Percentiles rank a stretch among this genome's conserved stretches.
Evolutionary conservation across 352 stramenopile genomes (phyloP).

Genomic region (Pythium aquatile): DNA sequence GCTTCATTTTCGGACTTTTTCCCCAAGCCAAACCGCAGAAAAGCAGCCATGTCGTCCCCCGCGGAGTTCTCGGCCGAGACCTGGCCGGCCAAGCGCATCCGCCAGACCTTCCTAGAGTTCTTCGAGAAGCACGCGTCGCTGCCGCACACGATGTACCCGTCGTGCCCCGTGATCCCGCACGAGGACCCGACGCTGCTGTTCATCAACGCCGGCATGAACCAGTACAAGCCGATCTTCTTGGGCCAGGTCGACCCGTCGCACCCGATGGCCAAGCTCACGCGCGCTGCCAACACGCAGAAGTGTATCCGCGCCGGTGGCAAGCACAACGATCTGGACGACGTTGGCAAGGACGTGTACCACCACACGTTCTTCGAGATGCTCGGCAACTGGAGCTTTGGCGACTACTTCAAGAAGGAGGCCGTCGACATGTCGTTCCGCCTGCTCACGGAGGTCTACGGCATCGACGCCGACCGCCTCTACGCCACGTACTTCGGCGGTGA

Average conservation of each 20-base stretch:
- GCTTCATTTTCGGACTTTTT: conserved; percentile 2
- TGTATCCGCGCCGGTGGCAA: conserved; percentile 99
- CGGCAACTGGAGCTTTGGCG: conserved; percentile 98
- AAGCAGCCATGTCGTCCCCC: conserved; percentile 18
- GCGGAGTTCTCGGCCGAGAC: conserved; percentile 31
- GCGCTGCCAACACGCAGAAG: conserved; percentile 98
- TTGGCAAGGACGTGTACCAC: conserved; percentile 99
- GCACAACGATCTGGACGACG: conserved; percentile 99
- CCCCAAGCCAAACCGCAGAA: background rate
- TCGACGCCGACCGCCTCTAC: conserved; percentile 94
- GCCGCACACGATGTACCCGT: conserved; percentile 95
- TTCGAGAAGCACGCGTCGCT: conserved; percentile 88
- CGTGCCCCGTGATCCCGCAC: conserved; percentile 95
- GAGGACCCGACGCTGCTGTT: conserved; percentile 99
- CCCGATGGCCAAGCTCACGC: conserved; percentile 90
- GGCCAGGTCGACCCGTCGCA: conserved; percentile 94
- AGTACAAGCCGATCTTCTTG: conserved; percentile 99
- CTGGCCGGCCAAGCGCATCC: conserved; percentile 96
- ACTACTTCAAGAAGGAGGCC: conserved; percentile 99
- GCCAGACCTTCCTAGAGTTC: conserved; percentile 97
- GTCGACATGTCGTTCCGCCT: conserved; percentile 97
- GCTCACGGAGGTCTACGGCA: conserved; percentile 94
- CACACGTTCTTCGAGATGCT: conserved; percentile 99
- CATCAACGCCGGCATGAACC: conserved; percentile 99
- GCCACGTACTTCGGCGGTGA: conserved; percentile 99